These are phyloP conservation scores for Pisolithus orientalis DNA, from an alignment of 768 basidiomycete genomes.

Conservation along the genomic window DNA sequence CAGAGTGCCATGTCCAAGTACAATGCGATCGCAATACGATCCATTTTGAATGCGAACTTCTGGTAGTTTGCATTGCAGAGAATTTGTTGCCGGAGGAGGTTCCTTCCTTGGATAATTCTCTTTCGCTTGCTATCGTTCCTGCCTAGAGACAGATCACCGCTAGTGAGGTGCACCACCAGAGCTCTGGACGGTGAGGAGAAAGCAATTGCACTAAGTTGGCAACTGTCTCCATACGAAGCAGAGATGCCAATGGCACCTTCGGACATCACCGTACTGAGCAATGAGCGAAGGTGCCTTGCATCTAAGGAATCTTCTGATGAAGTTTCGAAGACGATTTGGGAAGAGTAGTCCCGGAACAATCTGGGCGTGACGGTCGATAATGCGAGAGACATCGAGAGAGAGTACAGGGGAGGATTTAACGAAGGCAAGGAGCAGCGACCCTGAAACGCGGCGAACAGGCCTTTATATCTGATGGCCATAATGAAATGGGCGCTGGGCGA, in stretches of 20 bases:
- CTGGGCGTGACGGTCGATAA: no score
- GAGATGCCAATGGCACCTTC: conserved; percentile 34
- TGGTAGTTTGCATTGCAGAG: conserved; percentile 21
- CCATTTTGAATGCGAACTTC: conserved; percentile 43
- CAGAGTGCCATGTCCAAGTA: conserved; percentile 32
- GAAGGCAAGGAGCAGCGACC: background rate
- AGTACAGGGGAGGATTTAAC: no score
- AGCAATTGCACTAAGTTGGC: conserved; percentile 32
- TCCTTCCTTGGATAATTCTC: conserved; percentile 6
- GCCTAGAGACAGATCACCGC: no score
- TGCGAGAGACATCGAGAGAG: no score
- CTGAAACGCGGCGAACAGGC: background rate
- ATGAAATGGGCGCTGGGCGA: background rate
- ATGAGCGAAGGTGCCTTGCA: conserved; percentile 15
- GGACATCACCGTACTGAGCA: conserved; percentile 22
- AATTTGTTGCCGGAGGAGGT: conserved; percentile 26
- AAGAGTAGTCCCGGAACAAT: conserved; percentile 1
- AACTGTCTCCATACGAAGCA: conserved; percentile 32
- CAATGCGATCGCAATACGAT: conserved; percentile 35
- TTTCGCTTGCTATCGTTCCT: background rate
- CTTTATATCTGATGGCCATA: background rate
- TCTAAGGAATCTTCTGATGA: conserved; percentile 12
- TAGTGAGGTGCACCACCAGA: conserved; percentile 29
- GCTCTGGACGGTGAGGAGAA: conserved; percentile 32
- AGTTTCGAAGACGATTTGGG: conserved; percentile 22